Base-by-base conservation (phyloP, 2,329 filamentous ascomycete genomes). In the Xylariaceae sp. region DNA sequence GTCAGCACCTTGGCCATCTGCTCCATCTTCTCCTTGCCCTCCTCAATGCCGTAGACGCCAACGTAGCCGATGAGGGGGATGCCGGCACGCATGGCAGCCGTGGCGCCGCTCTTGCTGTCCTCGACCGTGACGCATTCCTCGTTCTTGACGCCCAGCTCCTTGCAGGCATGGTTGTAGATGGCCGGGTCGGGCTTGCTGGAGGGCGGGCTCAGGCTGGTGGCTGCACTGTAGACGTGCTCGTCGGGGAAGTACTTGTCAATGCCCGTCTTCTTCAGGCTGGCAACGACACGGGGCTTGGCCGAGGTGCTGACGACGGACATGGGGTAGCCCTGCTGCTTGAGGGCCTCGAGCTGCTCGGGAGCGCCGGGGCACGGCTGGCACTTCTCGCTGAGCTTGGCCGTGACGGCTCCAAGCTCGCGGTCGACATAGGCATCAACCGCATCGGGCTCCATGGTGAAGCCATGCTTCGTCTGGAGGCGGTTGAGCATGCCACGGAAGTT, bases 401-500 rank as follows among this genome's bases (percentile, higher is more conserved):
- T 83, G 45, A 87, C 81, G 43, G 71, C 70, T 47, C 77, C 77
- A 42, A 85, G 75, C 57, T 87, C 82, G 40, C 68, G 67, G 50
- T 67, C 68, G 41, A 85, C 79, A 52, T 79, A 85, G 17, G 57
- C 55, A 46, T 84, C 75, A 30, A 83, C 60, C 46, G 85, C 78
- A 3, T 72, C 70, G 11, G 66, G 55, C 13, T 57, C 51, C 63
- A 87, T 70, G 36, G 66, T 63, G 60, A 86, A 84, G 56, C 67
- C 64, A 63, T 78, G 78, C 61, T 83, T 83, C 56, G 73, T 67
- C 59, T 82, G 75, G 32, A 87, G 69, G 36, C 70, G 72, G 37
- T 69, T 58, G 59, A 86, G 76, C 80, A 86, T 86, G 53, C 80
- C 79, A 42, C 80, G 80, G 68, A 86, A 86, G 67, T 85, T 86